A percentile compares a stretch with the other conserved stretches of the same genome.
Conservation (phyloP, 1,284 basidiomycete species). For the Cryptococcus depauperatus region DNA sequence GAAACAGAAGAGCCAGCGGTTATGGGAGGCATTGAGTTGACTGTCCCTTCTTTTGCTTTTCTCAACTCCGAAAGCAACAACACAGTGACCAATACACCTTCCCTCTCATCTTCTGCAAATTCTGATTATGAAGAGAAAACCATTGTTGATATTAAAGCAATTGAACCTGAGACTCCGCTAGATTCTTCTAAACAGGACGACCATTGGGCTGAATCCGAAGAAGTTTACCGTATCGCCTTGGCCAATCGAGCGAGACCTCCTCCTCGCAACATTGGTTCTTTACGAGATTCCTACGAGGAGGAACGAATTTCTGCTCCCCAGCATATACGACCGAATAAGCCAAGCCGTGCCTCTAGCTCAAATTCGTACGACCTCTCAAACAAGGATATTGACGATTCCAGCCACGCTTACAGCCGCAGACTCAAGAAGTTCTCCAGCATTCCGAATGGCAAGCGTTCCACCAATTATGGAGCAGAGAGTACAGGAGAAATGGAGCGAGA, state of each 20-base stretch:
- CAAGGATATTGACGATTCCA: too few relatives aligned
- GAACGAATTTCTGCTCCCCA: too few relatives aligned
- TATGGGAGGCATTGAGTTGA: not conserved
- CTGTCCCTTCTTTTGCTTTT: not conserved
- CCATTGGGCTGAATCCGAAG: not conserved
- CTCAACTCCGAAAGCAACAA: not conserved
- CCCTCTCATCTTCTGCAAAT: not conserved
- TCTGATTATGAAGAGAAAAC: not conserved
- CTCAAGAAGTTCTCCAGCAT: not conserved
- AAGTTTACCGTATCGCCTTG: not conserved
- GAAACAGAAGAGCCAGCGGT: not conserved
- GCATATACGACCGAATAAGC: too few relatives aligned
- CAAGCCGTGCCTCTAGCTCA: too few relatives aligned
- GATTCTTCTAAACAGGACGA: not conserved
- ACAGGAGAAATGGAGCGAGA: not conserved
- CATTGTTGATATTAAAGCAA: too few relatives aligned
- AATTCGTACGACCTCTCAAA: too few relatives aligned
- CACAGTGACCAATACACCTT: not conserved
- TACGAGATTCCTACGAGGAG: too few relatives aligned
- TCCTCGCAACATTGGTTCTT: not conserved
- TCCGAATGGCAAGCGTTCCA: not conserved
- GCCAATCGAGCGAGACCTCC: not conserved
- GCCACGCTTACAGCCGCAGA: too few relatives aligned
- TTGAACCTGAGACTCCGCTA: too few relatives aligned
- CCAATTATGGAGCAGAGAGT: not conserved